Evolutionary conservation across 495 filamentous ascomycete species (phyloP), one percentile per base, ranked within the genome.

Genomic region (Cladorrhinum samala): DNA sequence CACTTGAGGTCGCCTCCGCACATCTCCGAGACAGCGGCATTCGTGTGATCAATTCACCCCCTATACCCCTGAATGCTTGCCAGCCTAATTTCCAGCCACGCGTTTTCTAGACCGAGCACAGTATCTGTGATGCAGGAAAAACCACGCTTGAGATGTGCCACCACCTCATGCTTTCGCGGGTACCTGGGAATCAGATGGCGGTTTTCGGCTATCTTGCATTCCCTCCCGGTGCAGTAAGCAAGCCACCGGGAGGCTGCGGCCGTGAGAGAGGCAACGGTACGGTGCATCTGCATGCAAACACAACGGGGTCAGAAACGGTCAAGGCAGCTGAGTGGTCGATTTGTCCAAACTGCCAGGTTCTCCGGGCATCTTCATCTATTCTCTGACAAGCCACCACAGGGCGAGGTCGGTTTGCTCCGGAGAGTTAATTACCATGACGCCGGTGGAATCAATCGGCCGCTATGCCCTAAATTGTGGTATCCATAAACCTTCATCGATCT

Each of bases 161-260:
- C n/a, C n/a, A n/a, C n/a, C n/a, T n/a, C n/a, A n/a, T n/a, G n/a
- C n/a, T n/a, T n/a, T n/a, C n/a, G n/a, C n/a, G n/a, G n/a, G n/a
- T n/a, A n/a, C n/a, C n/a, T n/a, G n/a, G n/a, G n/a, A n/a, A n/a
- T n/a, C n/a, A n/a, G n/a, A n/a, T n/a, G n/a, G n/a, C n/a, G n/a
- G n/a, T n/a, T 44, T 33, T 36, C 45, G 49, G 39, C 39, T 19
- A 43, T 52, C 49, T 42, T 18, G 38, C 49, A 52, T 52, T 25
- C 39, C 39, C 20, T 27, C 19, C 38, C 49, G 24, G 7, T 13
- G 36, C 37, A 41, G 38, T 17, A 14, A 11, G 49, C 49, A 43
- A 9, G 21, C 38, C 49, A 42, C 27, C 49, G 38, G 49, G 11
- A 42, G 39, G 14, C 39, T 36, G 39, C 39, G 38, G 37, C 49